Evolutionary conservation across 23 red algal genomes (phyloP), one percentile per base, ranked within the genome.

Genomic region (Gracilaria caudata): DNA sequence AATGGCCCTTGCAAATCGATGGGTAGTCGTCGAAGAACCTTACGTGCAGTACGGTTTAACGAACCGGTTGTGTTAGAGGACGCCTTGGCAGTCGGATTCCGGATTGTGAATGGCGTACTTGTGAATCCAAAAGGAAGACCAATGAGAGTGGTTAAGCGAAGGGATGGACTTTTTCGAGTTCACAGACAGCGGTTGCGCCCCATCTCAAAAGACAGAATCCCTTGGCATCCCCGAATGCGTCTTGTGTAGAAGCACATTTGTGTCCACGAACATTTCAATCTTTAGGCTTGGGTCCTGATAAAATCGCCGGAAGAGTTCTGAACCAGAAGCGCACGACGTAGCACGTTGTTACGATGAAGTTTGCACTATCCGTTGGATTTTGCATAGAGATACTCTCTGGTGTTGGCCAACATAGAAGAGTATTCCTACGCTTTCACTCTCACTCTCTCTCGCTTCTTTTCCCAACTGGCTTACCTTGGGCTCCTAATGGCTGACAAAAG

Each of bases 81-180:
- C 47, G 85, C 85, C 24, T 33, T 89, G 70, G 85, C 85, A 23
- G 85, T 89, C 24, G 85, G 85, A 1, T 89, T 78, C 77, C 72
- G 85, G 8, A 72, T 89, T 24, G 85, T 89, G 49, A 26, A 64
- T 19, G 85, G 73, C 13, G 55, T 72, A 16, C 72, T 89, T 34
- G 39, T 89, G 4, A 78, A 78, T 51, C 85, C 85, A 34, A 54
- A 79, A 36, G 85, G 85, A 41, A 89, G 64, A 28, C 14, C 46
- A 89, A 61, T 89, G 51, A 37, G 36, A 43, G 85, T 89, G 39
- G 47, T 29, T 0, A 61, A 37, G 37, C 46, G 59, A 8, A 59
- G 44, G 17, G 85, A 89, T 79, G 71, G 72, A 26, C 28, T 89
- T 7, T 89, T 80, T 63, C 24, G 36, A 23, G 51, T 35, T 53